These are phyloP conservation scores for Botrytis cinerea DNA, from an alignment of 2,329 filamentous ascomycete species.

Conservation along the genomic window DNA sequence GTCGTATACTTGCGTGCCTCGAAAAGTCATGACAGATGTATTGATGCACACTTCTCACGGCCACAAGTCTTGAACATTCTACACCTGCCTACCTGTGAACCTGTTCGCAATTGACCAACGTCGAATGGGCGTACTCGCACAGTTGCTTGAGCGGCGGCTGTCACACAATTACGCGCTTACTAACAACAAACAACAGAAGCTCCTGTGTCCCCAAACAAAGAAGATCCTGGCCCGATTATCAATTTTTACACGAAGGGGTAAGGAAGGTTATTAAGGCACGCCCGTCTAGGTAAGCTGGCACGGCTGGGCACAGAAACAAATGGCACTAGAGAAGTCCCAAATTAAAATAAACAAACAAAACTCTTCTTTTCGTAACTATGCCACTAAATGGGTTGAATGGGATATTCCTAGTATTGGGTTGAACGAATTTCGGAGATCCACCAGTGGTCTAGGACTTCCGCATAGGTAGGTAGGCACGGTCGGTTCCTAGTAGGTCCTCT, in stretches of 20 bases:
- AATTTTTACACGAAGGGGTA: not conserved
- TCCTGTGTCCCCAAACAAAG: not conserved
- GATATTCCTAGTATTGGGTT: slow-evolving; percentile 1
- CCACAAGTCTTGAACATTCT: not conserved
- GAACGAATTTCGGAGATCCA: not conserved
- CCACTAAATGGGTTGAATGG: slow-evolving; percentile 2
- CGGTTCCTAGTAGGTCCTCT: not conserved
- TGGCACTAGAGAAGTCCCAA: not conserved
- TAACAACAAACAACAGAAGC: slow-evolving; percentile 5
- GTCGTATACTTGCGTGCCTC: not conserved
- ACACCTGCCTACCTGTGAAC: not conserved
- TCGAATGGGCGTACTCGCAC: not conserved
- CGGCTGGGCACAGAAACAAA: not conserved
- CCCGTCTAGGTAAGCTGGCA: not conserved
- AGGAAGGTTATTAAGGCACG: not conserved
- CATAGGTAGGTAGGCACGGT: not conserved
- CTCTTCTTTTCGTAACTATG: slow-evolving; percentile 10
- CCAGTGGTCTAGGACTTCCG: not conserved
- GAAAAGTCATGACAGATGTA: not conserved
- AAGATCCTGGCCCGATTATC: not conserved
- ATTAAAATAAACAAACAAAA: slow-evolving; percentile 12
- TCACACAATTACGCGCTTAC: slow-evolving; percentile 15
- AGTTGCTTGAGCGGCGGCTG: not conserved
- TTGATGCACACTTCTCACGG: slow-evolving; percentile 1
- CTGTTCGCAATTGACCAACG: not conserved